Evolutionary conservation across 768 basidiomycete species (phyloP).

Genomic region (Cystofilobasidium bisporidii): DNA sequence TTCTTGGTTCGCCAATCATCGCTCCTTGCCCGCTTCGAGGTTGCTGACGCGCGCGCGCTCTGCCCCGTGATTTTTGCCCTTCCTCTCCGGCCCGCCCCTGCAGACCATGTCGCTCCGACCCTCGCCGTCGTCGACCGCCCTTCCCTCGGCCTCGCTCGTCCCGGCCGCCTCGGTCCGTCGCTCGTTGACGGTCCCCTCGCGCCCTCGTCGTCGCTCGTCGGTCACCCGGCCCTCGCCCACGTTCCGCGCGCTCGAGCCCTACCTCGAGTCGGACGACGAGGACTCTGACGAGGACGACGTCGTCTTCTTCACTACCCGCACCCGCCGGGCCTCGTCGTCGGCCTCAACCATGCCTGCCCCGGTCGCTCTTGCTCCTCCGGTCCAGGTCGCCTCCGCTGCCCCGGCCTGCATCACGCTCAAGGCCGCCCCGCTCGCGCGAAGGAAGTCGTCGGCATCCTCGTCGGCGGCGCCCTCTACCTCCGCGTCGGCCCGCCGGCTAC

Average conservation of each 20-base stretch:
- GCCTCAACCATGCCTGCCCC: background rate
- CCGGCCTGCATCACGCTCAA: background rate
- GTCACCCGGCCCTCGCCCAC: background rate
- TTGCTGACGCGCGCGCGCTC: no score
- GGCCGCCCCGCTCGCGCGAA: background rate
- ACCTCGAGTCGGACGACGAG: constrained; percentile 7
- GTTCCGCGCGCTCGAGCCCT: background rate
- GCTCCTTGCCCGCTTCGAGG: no score
- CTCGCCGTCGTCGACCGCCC: background rate
- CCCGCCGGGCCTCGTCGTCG: background rate
- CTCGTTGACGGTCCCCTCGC: background rate
- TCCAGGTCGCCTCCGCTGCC: background rate
- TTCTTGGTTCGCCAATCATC: no score
- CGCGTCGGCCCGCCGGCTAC: background rate
- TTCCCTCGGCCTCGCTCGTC: background rate
- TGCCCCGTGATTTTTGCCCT: background rate
- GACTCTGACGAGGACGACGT: background rate
- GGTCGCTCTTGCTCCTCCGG: background rate
- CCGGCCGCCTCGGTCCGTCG: background rate
- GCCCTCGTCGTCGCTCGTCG: background rate
- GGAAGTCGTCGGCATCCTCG: background rate
- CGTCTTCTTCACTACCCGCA: background rate
- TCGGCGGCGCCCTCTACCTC: background rate
- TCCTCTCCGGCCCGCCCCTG: background rate
- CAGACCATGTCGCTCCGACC: background rate